phyloP scores from a whole-genome alignment of 768 basidiomycete genomes.

The Auricularia sp. region DNA sequence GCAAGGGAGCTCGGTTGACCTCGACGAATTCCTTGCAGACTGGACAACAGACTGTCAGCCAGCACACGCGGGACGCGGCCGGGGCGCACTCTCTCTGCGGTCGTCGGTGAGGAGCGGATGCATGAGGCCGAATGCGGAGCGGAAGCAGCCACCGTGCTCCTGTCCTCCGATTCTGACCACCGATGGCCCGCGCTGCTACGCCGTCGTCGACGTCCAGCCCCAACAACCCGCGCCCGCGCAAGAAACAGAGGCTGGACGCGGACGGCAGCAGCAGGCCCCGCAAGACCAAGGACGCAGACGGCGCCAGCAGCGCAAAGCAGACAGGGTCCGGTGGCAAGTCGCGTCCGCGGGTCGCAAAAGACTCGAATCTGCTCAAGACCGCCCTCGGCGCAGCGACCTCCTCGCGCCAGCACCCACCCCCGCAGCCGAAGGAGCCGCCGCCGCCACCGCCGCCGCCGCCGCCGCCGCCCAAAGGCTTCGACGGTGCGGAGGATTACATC shows the following conservation, averaged over 20 bases:
- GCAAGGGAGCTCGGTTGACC: background rate
- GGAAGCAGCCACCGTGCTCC: background rate
- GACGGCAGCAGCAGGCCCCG: background rate
- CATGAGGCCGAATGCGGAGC: background rate
- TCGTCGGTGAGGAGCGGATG: background rate
- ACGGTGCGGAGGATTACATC: background rate
- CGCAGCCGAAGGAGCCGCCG: background rate
- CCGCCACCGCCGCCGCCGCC: background rate
- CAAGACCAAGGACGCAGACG: background rate
- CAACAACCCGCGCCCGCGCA: background rate
- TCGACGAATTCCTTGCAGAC: constrained; percentile 1
- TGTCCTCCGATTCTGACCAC: background rate
- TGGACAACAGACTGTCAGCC: background rate
- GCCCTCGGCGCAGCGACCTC: background rate
- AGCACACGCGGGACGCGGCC: background rate
- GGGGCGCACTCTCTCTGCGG: background rate
- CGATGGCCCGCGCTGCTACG: background rate
- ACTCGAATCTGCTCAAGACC: background rate
- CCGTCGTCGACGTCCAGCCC: background rate
- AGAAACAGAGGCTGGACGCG: background rate
- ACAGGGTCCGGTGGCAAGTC: background rate
- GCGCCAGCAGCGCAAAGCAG: background rate
- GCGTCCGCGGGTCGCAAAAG: background rate
- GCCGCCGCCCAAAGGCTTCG: background rate
- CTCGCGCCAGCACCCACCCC: background rate